phyloP scores from a whole-genome alignment of 768 basidiomycete genomes.

The Russula lepida region DNA sequence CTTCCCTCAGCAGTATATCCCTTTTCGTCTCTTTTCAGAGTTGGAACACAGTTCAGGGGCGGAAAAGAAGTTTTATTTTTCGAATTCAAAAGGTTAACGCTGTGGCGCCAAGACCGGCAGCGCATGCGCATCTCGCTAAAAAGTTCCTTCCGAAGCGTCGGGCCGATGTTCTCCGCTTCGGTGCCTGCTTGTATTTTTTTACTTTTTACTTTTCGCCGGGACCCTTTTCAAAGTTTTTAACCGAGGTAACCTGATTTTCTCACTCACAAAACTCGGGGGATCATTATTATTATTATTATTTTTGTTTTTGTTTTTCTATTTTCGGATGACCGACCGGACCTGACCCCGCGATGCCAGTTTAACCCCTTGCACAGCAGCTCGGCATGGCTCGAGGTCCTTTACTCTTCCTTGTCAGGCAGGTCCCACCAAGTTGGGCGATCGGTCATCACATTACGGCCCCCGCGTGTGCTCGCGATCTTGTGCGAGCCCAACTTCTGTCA shows the following conservation, averaged over 20 bases:
- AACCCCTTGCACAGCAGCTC: background rate
- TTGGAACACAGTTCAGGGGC: background rate
- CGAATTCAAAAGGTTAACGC: slow-evolving; percentile 9
- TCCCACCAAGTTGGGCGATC: slow-evolving; percentile 4
- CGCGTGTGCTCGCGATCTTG: slow-evolving; percentile 7
- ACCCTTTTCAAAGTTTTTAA: slow-evolving; percentile 4
- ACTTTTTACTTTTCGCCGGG: background rate
- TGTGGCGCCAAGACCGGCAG: slow-evolving; percentile 17
- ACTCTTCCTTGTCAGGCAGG: background rate
- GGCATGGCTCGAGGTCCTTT: background rate
- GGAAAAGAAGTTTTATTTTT: background rate
- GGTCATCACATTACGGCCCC: slow-evolving; percentile 11
- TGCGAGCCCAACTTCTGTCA: slow-evolving; percentile 6
- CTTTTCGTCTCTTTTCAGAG: background rate
- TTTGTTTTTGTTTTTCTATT: slow-evolving; percentile 1
- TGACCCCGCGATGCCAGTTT: slow-evolving; percentile 6
- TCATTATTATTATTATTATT: background rate
- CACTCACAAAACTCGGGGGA: background rate
- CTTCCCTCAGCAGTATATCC: background rate
- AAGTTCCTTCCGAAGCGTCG: slow-evolving; percentile 13
- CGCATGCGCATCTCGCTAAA: slow-evolving; percentile 3
- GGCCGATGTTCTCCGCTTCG: slow-evolving; percentile 18
- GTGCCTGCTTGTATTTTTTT: slow-evolving; percentile 14
- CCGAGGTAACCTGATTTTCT: slow-evolving; percentile 12
- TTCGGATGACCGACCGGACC: slow-evolving; percentile 3